Evolutionary conservation across 257 asterid genomes (phyloP).

Genomic region (Oldenlandia corymbosa): DNA sequence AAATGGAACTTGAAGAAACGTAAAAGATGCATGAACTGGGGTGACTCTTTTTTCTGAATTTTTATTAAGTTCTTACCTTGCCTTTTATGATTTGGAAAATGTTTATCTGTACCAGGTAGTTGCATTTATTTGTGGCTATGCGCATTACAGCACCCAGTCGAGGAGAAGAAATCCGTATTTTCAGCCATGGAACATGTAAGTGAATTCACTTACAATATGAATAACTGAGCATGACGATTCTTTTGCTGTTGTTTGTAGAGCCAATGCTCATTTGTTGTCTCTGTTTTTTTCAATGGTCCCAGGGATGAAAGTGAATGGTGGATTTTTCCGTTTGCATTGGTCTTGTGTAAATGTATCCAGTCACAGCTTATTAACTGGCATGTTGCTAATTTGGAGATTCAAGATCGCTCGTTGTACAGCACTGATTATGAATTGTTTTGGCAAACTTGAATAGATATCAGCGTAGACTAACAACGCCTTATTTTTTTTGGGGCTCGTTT

Average conservation of each 20-base stretch:
- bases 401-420: conserved; percentile 88
- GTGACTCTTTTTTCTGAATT: background rate
- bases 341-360: conserved; percentile 81
- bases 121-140: conserved; percentile 76
- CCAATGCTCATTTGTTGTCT: background rate
- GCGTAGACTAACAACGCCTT: conserved; percentile 50
- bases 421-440: conserved; percentile 86
- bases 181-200: conserved; percentile 99
- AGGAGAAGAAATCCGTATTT: conserved; percentile 61
- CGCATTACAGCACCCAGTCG: conserved; percentile 58
- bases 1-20: too few species aligned
- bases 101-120: conserved; percentile 45
- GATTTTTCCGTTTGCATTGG: conserved; percentile 85
- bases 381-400: conserved; percentile 91
- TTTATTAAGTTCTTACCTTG: background rate
- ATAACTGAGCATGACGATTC: background rate
- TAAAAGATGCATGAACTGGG: too few species aligned
- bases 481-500: conserved; percentile 48
- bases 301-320: conserved; percentile 99
- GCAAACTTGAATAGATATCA: conserved; percentile 55
- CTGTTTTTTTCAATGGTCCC: conserved; percentile 23
- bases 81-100: background rate
- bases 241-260: background rate
- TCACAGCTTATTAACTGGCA: conserved; percentile 90
- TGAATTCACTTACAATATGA: background rate